Evolutionary conservation across 139 green algal genomes (phyloP).

Genomic region (Axilococcus clingmanii): DNA sequence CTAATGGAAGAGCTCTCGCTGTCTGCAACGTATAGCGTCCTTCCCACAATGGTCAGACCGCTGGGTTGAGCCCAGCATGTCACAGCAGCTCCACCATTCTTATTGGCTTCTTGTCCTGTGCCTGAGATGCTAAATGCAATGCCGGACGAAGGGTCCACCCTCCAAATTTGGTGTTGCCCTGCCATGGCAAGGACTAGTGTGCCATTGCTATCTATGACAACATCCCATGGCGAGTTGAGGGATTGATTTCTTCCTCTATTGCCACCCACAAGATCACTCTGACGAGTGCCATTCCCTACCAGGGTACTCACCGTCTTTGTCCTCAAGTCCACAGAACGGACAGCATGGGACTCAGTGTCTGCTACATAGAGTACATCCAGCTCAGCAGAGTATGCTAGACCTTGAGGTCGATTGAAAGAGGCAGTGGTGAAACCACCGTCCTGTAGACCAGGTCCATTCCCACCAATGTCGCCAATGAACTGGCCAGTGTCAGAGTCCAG

Average conservation of each 20-base stretch:
- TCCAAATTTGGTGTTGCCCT: constrained; percentile 73
- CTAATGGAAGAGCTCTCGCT: constrained; percentile 59
- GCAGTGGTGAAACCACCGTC: constrained; percentile 44
- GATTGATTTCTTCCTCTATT: constrained; percentile 26
- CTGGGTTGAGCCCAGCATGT: constrained; percentile 63
- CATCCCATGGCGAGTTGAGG: constrained; percentile 72
- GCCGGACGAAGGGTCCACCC: constrained; percentile 27
- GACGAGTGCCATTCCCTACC: constrained; percentile 45
- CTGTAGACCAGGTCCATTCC: constrained; percentile 44
- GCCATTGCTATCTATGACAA: constrained; percentile 23
- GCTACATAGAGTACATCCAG: constrained; percentile 47
- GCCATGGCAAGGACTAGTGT: constrained; percentile 46
- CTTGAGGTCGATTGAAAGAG: constrained; percentile 54
- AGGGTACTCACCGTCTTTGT: constrained; percentile 47
- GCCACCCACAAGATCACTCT: constrained; percentile 50
- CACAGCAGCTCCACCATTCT: constrained; percentile 40
- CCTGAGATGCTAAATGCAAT: constrained; percentile 36
- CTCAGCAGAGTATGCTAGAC: constrained; percentile 26
- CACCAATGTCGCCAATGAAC: constrained; percentile 50
- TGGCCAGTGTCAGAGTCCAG: constrained; percentile 24
- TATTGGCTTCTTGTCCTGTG: constrained; percentile 63
- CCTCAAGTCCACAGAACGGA: constrained; percentile 31
- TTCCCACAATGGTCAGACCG: constrained; percentile 38
- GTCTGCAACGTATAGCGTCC: constrained; percentile 43
- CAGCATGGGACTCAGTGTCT: constrained; percentile 68